Conservation (phyloP, 169 alveolate species). For the Plasmodium knowlesi region DNA sequence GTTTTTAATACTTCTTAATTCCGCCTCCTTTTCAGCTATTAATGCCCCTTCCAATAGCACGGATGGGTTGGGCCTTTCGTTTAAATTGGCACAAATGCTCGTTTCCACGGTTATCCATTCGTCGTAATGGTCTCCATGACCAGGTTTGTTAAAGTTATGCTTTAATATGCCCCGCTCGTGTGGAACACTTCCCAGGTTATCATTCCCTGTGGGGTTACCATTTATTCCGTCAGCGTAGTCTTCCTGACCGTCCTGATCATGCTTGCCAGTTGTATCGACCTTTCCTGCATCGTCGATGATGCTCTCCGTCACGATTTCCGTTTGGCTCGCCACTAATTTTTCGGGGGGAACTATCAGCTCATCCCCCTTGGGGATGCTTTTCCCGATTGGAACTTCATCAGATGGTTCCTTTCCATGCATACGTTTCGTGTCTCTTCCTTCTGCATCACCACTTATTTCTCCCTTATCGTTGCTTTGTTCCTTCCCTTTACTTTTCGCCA, state of each 20-base stretch:
- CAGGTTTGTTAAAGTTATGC: not conserved
- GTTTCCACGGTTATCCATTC: slow-evolving; percentile 24
- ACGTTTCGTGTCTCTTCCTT: not conserved
- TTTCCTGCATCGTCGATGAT: not conserved
- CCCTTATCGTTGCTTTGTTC: not conserved
- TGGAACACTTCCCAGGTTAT: not conserved
- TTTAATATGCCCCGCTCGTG: slow-evolving; percentile 24
- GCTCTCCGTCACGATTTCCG: slow-evolving; percentile 9
- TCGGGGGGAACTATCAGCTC: not conserved
- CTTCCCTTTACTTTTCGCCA: not conserved
- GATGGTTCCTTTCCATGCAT: not conserved
- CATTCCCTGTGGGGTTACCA: not conserved
- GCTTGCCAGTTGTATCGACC: not conserved
- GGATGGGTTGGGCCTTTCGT: slow-evolving; percentile 53
- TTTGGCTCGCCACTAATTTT: not conserved
- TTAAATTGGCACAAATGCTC: slow-evolving; percentile 50
- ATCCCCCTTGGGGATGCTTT: not conserved
- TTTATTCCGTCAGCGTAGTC: not conserved
- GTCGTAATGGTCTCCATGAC: not conserved
- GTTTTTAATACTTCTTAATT: slow-evolving; percentile 31
- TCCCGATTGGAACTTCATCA: not conserved
- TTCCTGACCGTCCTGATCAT: not conserved
- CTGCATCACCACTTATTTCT: not conserved
- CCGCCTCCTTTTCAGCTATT: slow-evolving; percentile 67
- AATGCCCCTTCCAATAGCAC: slow-evolving; percentile 50